Conservation (phyloP, 2,329 filamentous ascomycete genomes). For the Aspergillus flavus region DNA sequence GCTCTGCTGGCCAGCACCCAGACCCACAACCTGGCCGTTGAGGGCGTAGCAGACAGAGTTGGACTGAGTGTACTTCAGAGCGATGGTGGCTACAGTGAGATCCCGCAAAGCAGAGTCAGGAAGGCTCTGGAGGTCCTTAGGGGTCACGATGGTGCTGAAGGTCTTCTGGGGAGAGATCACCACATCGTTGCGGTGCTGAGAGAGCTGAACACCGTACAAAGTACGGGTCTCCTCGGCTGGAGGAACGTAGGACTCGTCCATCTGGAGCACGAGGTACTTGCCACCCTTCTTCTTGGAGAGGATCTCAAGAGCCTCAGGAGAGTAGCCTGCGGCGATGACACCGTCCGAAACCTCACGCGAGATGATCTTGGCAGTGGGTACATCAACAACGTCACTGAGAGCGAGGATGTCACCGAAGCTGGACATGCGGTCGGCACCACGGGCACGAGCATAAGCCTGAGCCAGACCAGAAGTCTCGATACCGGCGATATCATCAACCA, state of each 20-base stretch:
- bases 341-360: slow-evolving; percentile 97
- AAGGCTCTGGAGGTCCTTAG: slow-evolving; percentile 73
- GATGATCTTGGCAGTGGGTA: slow-evolving; percentile 95
- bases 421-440: slow-evolving; percentile 97
- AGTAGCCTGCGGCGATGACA: slow-evolving; percentile 87
- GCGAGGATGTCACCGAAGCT: slow-evolving; percentile 97
- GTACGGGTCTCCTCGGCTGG: slow-evolving; percentile 74
- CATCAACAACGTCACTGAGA: slow-evolving; percentile 85
- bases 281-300: slow-evolving; percentile 98
- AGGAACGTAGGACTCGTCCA: slow-evolving; percentile 87
- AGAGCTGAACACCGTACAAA: slow-evolving; percentile 85
- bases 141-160: slow-evolving; percentile 82
- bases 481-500: slow-evolving; percentile 92
- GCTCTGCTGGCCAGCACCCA: slow-evolving; percentile 95
- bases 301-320: slow-evolving; percentile 82
- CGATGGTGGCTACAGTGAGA: slow-evolving; percentile 92
- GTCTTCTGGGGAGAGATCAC: slow-evolving; percentile 78
- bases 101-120: slow-evolving; percentile 84
- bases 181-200: slow-evolving; percentile 91
- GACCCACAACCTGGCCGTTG: slow-evolving; percentile 89
- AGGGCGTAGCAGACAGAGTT: slow-evolving; percentile 98
- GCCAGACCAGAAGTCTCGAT: slow-evolving; percentile 84
- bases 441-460: slow-evolving; percentile 92
- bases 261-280: slow-evolving; percentile 93
- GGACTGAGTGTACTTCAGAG: slow-evolving; percentile 97